Conservation (phyloP, 2,329 filamentous ascomycete species). For the Plenodomus biglobosus region DNA sequence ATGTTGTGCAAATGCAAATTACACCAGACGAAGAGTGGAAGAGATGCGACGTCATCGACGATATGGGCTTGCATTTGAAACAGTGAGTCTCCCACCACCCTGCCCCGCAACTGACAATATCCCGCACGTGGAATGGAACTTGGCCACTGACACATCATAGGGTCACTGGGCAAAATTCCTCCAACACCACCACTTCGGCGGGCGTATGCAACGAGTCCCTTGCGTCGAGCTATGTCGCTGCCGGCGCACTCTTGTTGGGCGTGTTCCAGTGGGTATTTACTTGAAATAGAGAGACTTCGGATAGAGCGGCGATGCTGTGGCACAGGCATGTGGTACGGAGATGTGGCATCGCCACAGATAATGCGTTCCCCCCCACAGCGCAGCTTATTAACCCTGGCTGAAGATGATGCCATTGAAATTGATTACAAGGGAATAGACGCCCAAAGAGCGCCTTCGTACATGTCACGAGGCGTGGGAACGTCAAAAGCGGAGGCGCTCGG, state of each 20-base stretch:
- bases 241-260: conserved; percentile 5
- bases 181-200: conserved; percentile 1
- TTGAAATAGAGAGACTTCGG: conserved; percentile 5
- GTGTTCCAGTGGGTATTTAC: conserved; percentile 15
- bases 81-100: conserved; percentile 27
- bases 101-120: neutral
- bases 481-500: too few relatives aligned
- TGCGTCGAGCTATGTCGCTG: conserved; percentile 7
- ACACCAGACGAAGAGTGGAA: conserved; percentile 24
- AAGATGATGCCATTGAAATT: too few relatives aligned
- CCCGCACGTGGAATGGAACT: neutral
- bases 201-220: conserved; percentile 5
- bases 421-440: too few relatives aligned
- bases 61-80: conserved; percentile 31
- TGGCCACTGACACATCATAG: neutral
- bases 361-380: too few relatives aligned
- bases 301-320: neutral
- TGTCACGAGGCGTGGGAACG: too few relatives aligned
- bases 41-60: conserved; percentile 27
- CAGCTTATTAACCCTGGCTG: too few relatives aligned
- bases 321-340: neutral
- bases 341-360: too few relatives aligned
- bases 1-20: conserved; percentile 35
- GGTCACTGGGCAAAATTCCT: neutral
- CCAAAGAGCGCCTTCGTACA: too few relatives aligned